Evolutionary conservation across 2,329 filamentous ascomycete genomes (phyloP).

Genomic region (Penicillium sp.): DNA sequence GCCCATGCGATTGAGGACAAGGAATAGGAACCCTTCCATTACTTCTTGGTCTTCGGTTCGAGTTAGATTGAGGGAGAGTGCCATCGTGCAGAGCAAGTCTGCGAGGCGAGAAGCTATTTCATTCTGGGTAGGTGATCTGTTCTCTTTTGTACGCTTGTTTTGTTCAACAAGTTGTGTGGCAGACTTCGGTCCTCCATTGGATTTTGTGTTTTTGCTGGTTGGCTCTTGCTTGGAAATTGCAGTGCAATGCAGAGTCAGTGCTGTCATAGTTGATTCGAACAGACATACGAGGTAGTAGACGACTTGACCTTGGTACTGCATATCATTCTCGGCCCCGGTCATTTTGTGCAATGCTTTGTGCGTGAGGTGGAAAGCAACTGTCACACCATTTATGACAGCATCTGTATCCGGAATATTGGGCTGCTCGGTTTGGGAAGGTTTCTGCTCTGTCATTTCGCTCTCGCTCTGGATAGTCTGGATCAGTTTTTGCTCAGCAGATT

Average conservation of each 20-base stretch:
- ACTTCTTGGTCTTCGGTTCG: conserved; percentile 29
- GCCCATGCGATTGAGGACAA: conserved; percentile 39
- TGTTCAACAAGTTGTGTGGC: neutral
- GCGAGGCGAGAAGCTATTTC: conserved; percentile 20
- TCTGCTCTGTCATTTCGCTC: conserved; percentile 5
- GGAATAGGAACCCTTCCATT: conserved; percentile 42
- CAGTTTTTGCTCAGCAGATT: conserved; percentile 24
- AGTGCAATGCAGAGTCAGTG: conserved; percentile 26
- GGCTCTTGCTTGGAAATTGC: conserved; percentile 6
- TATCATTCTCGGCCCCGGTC: conserved; percentile 8
- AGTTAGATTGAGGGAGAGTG: conserved; percentile 25
- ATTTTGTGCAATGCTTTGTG: conserved; percentile 29
- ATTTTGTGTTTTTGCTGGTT: conserved; percentile 3
- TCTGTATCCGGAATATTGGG: conserved; percentile 13
- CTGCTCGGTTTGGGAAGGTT: neutral
- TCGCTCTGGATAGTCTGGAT: conserved; percentile 10
- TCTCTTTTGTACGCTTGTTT: neutral
- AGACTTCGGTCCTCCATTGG: neutral
- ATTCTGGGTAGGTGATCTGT: conserved; percentile 5
- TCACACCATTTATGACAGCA: conserved; percentile 21
- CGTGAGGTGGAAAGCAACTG: conserved; percentile 24
- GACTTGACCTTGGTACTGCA: conserved; percentile 20
- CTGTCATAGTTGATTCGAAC: conserved; percentile 29
- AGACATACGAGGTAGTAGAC: conserved; percentile 35
- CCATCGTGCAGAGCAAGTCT: conserved; percentile 30